A percentile compares a stretch with the other conserved stretches of the same genome.
phyloP scores from a whole-genome alignment of 2,329 filamentous ascomycete species.

The Rhynchosporium agropyri region DNA sequence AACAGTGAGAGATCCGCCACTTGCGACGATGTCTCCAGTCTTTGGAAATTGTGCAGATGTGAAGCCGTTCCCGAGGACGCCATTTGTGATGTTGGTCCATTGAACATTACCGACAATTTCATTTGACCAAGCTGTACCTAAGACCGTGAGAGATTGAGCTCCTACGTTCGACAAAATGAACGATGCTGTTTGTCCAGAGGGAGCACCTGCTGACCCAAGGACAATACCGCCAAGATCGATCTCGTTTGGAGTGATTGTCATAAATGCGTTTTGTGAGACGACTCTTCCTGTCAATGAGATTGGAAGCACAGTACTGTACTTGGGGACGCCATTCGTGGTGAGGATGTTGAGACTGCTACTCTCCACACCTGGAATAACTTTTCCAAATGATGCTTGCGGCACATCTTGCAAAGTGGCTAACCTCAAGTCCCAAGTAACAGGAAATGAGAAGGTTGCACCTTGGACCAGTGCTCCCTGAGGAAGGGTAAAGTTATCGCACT shows the following conservation, averaged over 20 bases:
- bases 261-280: slow-evolving; percentile 44
- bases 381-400: slow-evolving; percentile 36
- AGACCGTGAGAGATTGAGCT: slow-evolving; percentile 43
- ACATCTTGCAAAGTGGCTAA: slow-evolving; percentile 34
- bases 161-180: slow-evolving; percentile 47
- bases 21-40: slow-evolving; percentile 39
- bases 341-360: slow-evolving; percentile 45
- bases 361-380: slow-evolving; percentile 44
- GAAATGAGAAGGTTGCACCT: slow-evolving; percentile 46
- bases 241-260: slow-evolving; percentile 44
- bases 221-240: slow-evolving; percentile 48
- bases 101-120: slow-evolving; percentile 31
- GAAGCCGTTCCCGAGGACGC: slow-evolving; percentile 42
- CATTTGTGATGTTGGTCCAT: slow-evolving; percentile 42
- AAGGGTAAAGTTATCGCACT: slow-evolving; percentile 45
- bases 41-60: slow-evolving; percentile 41
- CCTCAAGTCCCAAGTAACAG: slow-evolving; percentile 46
- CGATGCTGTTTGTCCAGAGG: slow-evolving; percentile 39
- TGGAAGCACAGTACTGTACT: slow-evolving; percentile 45
- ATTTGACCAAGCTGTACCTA: slow-evolving; percentile 43
- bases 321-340: slow-evolving; percentile 44
- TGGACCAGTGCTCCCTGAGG: slow-evolving; percentile 44
- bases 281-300: slow-evolving; percentile 46
- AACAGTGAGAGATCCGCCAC: slow-evolving; percentile 41
- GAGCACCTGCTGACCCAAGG: slow-evolving; percentile 39